A percentile compares a stretch with the other conserved stretches of the same genome.
Evolutionary conservation across 2,329 filamentous ascomycete species (phyloP).

Genomic region (Penicillium hesseltinei): DNA sequence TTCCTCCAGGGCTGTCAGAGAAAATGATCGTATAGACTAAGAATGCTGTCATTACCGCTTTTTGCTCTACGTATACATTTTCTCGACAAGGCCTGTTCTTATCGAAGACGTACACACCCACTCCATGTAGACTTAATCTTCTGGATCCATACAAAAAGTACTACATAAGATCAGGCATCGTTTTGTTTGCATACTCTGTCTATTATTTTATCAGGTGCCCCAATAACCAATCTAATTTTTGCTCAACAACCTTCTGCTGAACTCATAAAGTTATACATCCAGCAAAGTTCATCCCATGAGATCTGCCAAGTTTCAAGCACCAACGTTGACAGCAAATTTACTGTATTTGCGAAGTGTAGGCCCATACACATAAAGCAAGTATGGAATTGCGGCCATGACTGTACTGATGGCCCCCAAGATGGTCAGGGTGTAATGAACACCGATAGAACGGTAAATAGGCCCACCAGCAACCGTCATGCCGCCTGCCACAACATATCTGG

Average conservation of each 20-base stretch:
- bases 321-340: not conserved
- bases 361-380: constrained; percentile 16
- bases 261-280: not conserved
- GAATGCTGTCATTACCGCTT: too few relatives aligned
- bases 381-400: constrained; percentile 43
- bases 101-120: too few relatives aligned
- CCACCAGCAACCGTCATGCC: constrained; percentile 33
- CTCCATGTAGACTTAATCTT: too few relatives aligned
- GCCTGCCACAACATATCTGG: constrained; percentile 40
- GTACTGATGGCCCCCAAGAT: constrained; percentile 38
- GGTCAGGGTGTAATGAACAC: constrained; percentile 41
- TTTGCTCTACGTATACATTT: too few relatives aligned
- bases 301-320: not conserved
- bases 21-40: too few relatives aligned
- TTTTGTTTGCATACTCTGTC: not conserved
- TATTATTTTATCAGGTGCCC: not conserved
- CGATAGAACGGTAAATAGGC: constrained; percentile 40
- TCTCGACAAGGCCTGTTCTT: too few relatives aligned
- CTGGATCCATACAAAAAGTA: too few relatives aligned
- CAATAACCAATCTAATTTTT: not conserved
- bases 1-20: too few relatives aligned
- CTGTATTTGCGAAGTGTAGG: constrained; percentile 7
- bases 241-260: not conserved
- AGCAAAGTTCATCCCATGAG: not conserved
- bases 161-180: not conserved